Evolutionary conservation across 257 asterid species (phyloP).

Genomic region (Solanum gracilifrons): DNA sequence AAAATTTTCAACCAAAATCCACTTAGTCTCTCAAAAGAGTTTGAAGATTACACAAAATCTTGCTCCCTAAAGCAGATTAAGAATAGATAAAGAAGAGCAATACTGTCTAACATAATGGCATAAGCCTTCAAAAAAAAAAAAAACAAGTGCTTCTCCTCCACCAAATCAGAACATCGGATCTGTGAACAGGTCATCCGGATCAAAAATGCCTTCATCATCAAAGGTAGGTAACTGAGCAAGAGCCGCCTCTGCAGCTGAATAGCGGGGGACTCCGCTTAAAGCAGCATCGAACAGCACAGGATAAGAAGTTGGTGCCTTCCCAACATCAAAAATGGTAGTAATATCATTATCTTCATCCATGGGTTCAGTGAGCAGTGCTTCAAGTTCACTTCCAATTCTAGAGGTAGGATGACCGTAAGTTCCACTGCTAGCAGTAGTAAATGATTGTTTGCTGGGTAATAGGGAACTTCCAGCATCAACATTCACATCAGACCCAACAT

Average conservation of each 20-base stretch:
- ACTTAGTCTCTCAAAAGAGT: neutral
- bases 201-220: neutral
- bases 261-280: neutral
- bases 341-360: neutral
- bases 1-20: neutral
- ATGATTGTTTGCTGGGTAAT: neutral
- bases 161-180: neutral
- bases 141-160: neutral
- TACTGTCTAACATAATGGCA: neutral
- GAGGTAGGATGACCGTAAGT: neutral
- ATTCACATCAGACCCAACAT: neutral
- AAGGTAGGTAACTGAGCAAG: neutral
- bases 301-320: neutral
- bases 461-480: neutral
- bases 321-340: neutral
- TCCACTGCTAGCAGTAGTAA: neutral
- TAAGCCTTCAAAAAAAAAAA: neutral
- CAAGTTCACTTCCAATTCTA: neutral
- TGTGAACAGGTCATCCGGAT: neutral
- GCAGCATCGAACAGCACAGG: neutral
- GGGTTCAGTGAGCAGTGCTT: neutral
- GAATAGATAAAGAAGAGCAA: neutral
- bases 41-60: neutral
- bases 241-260: neutral
- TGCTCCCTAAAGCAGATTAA: neutral